Evolutionary conservation across 768 basidiomycete genomes (phyloP).

Genomic region (Auricularia heimuer): DNA sequence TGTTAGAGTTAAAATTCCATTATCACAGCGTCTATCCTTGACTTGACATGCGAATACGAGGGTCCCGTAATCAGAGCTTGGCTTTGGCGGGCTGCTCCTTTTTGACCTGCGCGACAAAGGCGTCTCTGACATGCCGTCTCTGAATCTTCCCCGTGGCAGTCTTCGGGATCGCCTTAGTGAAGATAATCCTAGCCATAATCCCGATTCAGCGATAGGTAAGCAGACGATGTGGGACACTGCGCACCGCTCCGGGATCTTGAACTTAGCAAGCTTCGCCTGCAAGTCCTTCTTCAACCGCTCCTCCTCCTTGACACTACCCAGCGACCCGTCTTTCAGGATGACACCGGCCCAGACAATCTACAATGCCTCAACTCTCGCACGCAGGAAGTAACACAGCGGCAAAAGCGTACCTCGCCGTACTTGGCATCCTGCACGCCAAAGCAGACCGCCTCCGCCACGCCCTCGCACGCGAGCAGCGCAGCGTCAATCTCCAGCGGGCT

Average conservation of each 20-base stretch:
- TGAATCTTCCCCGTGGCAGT: conserved; percentile 20
- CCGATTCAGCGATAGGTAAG: background rate
- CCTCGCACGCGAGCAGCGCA: conserved; percentile 27
- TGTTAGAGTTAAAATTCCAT: no score
- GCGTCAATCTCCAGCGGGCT: conserved; percentile 55
- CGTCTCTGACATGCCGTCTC: conserved; percentile 16
- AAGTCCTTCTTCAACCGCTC: conserved; percentile 11
- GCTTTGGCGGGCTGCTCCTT: conserved; percentile 5
- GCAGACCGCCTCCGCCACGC: conserved; percentile 11
- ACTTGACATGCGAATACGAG: no score
- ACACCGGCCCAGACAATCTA: conserved; percentile 16
- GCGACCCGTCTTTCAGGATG: conserved; percentile 9
- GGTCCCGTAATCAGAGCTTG: conserved; percentile 5
- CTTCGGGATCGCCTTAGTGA: conserved; percentile 16
- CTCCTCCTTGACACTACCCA: conserved; percentile 6
- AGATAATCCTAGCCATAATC: conserved; percentile 11
- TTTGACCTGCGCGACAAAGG: conserved; percentile 10
- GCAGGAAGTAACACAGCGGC: background rate
- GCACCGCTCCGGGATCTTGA: conserved; percentile 9
- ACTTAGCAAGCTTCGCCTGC: conserved; percentile 12
- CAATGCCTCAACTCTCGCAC: background rate
- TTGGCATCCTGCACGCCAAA: conserved; percentile 18
- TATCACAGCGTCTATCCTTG: no score
- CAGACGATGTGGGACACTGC: background rate
- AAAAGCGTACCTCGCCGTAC: conserved; percentile 13